phyloP scores from a whole-genome alignment of 495 filamentous ascomycete genomes.

The Cercophora newfieldiana region DNA sequence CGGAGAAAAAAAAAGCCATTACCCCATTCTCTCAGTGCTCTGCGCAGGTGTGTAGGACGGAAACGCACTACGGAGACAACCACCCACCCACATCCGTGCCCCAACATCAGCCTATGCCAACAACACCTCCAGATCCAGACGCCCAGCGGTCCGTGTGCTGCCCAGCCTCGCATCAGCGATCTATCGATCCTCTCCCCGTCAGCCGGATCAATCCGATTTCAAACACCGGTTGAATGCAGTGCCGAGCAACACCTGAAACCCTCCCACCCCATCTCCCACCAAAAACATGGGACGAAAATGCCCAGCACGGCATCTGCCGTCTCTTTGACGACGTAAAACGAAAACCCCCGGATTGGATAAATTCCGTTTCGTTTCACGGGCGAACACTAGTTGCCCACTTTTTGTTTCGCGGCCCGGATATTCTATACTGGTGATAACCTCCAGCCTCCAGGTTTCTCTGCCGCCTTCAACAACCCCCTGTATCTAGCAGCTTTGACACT shows the following conservation, averaged over 20 bases:
- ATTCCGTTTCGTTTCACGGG: slow-evolving; percentile 16
- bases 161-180: not conserved
- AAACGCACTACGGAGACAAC: not conserved
- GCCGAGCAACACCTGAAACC: slow-evolving; percentile 12
- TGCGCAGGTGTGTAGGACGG: not conserved
- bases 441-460: not conserved
- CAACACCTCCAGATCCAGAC: too few species aligned
- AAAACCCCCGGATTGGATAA: slow-evolving; percentile 11
- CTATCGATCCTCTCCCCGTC: not conserved
- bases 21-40: not conserved
- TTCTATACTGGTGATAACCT: not conserved
- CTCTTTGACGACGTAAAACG: not conserved
- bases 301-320: not conserved
- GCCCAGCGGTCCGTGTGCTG: not conserved
- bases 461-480: too few species aligned
- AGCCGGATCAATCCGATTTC: slow-evolving; percentile 12
- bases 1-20: not conserved
- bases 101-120: not conserved
- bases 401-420: not conserved
- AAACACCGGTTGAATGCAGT: slow-evolving; percentile 15
- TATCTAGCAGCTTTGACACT: not conserved
- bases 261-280: not conserved
- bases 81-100: not conserved
- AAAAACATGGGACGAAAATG: not conserved
- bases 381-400: not conserved